These are phyloP conservation scores for Vitis riparia DNA, from an alignment of 164 flowering plant genomes.

Conservation along the genomic window DNA sequence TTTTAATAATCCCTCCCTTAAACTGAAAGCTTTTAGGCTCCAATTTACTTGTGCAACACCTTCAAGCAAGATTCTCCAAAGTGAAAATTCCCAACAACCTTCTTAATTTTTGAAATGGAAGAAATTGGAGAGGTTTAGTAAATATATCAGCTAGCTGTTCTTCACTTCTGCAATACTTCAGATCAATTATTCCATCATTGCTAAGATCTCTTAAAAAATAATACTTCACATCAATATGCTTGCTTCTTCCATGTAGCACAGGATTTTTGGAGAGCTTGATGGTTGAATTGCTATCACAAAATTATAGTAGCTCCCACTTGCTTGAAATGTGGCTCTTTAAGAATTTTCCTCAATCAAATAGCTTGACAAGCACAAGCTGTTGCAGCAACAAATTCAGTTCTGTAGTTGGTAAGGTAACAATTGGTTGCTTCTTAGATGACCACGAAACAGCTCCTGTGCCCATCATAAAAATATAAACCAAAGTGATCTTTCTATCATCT, in stretches of 20 bases:
- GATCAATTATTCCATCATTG: slow-evolving; percentile 3
- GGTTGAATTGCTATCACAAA: slow-evolving; percentile 1
- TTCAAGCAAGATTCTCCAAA: too few relatives aligned
- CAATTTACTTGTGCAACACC: too few relatives aligned
- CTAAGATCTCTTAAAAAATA: not conserved
- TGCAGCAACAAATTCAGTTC: too few relatives aligned
- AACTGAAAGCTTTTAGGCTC: too few relatives aligned
- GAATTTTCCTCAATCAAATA: not conserved
- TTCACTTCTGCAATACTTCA: not conserved
- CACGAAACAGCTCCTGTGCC: slow-evolving; percentile 6
- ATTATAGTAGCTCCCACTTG: not conserved
- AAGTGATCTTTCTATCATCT: slow-evolving; percentile 4
- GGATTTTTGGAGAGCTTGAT: slow-evolving; percentile 9
- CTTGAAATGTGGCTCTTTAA: not conserved
- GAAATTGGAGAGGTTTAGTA: slow-evolving; percentile 4
- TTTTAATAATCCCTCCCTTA: too few relatives aligned
- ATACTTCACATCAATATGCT: slow-evolving; percentile 7
- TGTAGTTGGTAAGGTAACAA: too few relatives aligned
- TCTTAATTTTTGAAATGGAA: not conserved
- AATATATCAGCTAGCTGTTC: slow-evolving; percentile 5
- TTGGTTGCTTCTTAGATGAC: too few relatives aligned
- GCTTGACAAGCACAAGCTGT: too few relatives aligned
- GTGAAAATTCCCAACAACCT: not conserved
- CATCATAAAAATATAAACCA: not conserved
- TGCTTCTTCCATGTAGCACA: slow-evolving; percentile 6